Conservation (phyloP, 352 stramenopile species). For the Saprolegnia parasitica region DNA sequence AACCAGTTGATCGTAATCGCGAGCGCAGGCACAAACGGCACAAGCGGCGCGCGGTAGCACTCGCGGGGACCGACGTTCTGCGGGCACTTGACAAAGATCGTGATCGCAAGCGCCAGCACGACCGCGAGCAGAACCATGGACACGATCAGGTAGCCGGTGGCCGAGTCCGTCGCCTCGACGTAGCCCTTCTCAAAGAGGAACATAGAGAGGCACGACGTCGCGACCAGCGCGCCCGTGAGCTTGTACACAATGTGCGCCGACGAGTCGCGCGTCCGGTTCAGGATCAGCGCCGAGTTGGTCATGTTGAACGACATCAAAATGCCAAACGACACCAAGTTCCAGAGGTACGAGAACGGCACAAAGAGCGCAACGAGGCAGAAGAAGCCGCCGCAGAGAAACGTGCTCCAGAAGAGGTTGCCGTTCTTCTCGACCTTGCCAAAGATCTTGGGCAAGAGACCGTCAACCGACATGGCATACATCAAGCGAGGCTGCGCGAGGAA, state of each 20-base stretch:
- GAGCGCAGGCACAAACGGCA: slow-evolving; percentile 70
- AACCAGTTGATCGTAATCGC: slow-evolving; percentile 89
- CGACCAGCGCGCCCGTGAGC: slow-evolving; percentile 41
- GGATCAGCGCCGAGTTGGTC: slow-evolving; percentile 37
- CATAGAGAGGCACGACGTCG: slow-evolving; percentile 36
- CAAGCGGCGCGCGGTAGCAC: slow-evolving; percentile 56
- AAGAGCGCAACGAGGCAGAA: slow-evolving; percentile 31
- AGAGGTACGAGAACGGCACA: slow-evolving; percentile 36
- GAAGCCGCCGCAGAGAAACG: slow-evolving; percentile 26
- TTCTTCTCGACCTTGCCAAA: slow-evolving; percentile 44
- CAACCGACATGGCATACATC: slow-evolving; percentile 61
- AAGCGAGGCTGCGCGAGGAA: slow-evolving; percentile 69
- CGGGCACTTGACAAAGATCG: slow-evolving; percentile 54
- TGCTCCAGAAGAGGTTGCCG: slow-evolving; percentile 35
- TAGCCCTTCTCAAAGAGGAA: slow-evolving; percentile 76
- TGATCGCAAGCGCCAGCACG: slow-evolving; percentile 33
- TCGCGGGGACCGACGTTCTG: slow-evolving; percentile 42
- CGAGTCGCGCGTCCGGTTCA: slow-evolving; percentile 42
- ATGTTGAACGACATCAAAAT: slow-evolving; percentile 50
- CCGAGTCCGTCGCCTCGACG: slow-evolving; percentile 31
- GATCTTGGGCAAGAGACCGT: slow-evolving; percentile 65
- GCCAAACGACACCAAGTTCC: slow-evolving; percentile 43
- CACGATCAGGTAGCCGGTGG: neutral
- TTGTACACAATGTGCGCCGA: slow-evolving; percentile 42
- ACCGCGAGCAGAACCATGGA: slow-evolving; percentile 41